phyloP scores from a whole-genome alignment of 176 grass and related monocot species.

The Oryza glaberrima region DNA sequence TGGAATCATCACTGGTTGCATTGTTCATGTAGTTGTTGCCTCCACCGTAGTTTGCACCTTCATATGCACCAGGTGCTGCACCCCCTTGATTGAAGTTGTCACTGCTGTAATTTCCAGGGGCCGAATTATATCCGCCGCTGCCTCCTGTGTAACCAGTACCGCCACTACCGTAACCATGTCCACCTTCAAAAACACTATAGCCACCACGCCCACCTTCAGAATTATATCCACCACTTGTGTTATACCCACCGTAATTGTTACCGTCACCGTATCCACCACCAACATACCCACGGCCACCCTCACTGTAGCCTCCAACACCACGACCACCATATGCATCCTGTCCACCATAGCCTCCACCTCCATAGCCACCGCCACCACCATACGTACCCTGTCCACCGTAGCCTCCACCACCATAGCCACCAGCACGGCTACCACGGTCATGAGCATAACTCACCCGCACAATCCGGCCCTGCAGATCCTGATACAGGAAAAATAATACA shows the following conservation, averaged over 20 bases:
- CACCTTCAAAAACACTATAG: slow-evolving; percentile 31
- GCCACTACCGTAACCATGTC: slow-evolving; percentile 27
- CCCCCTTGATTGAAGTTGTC: slow-evolving; percentile 29
- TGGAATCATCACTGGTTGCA: not conserved
- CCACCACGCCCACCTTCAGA: not conserved
- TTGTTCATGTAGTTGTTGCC: not conserved
- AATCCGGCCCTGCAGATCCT: slow-evolving; percentile 69
- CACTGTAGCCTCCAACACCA: slow-evolving; percentile 8
- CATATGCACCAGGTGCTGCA: slow-evolving; percentile 11
- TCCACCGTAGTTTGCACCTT: not conserved
- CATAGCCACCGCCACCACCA: slow-evolving; percentile 32
- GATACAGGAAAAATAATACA: slow-evolving; percentile 12
- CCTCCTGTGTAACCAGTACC: slow-evolving; percentile 19
- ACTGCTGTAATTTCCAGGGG: slow-evolving; percentile 19
- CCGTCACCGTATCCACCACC: not conserved
- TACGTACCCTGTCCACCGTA: slow-evolving; percentile 7
- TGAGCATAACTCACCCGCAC: slow-evolving; percentile 68
- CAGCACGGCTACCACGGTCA: slow-evolving; percentile 48
- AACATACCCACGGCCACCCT: not conserved
- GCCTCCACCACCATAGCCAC: slow-evolving; percentile 37
- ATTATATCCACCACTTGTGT: slow-evolving; percentile 21
- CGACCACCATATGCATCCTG: slow-evolving; percentile 5
- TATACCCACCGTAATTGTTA: slow-evolving; percentile 20
- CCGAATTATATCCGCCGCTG: slow-evolving; percentile 18
- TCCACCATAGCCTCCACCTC: slow-evolving; percentile 28